Percentiles rank a stretch among this genome's conserved stretches.
Evolutionary conservation across 2,329 filamentous ascomycete species (phyloP).

Genomic region (Apiospora marii): DNA sequence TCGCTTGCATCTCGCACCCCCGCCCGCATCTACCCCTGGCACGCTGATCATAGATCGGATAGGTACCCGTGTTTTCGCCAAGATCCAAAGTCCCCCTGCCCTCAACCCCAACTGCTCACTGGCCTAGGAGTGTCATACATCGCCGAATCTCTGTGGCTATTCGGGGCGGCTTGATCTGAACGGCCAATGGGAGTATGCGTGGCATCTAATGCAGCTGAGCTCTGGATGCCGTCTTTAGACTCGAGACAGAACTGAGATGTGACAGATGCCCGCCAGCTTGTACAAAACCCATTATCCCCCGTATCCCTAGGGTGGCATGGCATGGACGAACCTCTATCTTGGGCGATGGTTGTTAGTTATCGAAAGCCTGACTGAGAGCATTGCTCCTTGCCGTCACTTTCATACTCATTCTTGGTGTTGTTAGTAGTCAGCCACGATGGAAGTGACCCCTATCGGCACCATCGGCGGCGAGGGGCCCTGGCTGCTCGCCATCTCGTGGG

Average conservation of each 20-base stretch:
- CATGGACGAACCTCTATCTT: not conserved
- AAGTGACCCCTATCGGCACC: conserved; percentile 5
- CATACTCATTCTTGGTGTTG: not conserved
- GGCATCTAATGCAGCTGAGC: not conserved
- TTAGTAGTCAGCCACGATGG: not conserved
- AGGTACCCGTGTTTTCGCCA: not conserved
- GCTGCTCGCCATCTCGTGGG: conserved; percentile 23
- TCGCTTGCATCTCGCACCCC: too few species aligned
- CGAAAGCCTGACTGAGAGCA: not conserved
- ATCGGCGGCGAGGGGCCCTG: conserved; percentile 22
- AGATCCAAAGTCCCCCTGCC: not conserved
- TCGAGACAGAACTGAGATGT: not conserved
- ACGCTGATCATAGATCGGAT: too few species aligned
- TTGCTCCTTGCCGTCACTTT: not conserved
- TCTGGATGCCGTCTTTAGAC: not conserved
- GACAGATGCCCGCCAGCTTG: not conserved
- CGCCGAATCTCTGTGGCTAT: not conserved
- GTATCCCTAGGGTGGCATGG: not conserved
- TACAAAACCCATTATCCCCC: not conserved
- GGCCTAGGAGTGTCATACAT: not conserved
- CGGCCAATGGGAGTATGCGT: not conserved
- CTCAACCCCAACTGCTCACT: not conserved
- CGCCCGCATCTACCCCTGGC: too few species aligned
- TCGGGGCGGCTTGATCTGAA: not conserved
- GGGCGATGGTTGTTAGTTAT: not conserved